A percentile compares a stretch with the other conserved stretches of the same genome.
Evolutionary conservation across 1,284 basidiomycete genomes (phyloP).

Genomic region (Pholiota adiposa): DNA sequence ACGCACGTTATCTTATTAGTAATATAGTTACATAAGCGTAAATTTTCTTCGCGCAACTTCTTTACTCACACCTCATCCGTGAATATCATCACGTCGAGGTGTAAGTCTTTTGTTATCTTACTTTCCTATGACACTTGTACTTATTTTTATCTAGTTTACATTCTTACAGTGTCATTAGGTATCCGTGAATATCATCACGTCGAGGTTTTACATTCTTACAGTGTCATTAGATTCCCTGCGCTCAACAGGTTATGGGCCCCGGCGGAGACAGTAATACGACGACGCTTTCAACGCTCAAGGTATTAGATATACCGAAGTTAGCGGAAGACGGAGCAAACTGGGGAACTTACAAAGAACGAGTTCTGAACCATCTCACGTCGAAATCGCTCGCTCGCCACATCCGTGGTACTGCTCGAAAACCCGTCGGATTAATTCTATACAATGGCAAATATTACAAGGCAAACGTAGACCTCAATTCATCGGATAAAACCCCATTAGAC

Average conservation of each 20-base stretch:
- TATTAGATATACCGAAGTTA: slow-evolving; percentile 29
- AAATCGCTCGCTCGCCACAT: slow-evolving; percentile 31
- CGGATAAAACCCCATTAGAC: slow-evolving; percentile 15
- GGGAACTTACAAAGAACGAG: slow-evolving; percentile 31
- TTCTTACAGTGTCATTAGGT: too few relatives aligned
- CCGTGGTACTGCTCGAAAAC: slow-evolving; percentile 27
- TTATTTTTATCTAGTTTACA: too few relatives aligned
- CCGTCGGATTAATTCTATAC: slow-evolving; percentile 13
- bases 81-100: neutral
- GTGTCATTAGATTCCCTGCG: neutral
- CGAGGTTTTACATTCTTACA: too few relatives aligned
- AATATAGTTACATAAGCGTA: too few relatives aligned
- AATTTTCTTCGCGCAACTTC: too few relatives aligned
- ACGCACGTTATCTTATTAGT: too few relatives aligned
- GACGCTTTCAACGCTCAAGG: neutral
- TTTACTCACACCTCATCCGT: neutral
- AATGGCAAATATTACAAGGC: slow-evolving; percentile 15
- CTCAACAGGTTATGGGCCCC: slow-evolving; percentile 9
- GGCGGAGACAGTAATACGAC: neutral
- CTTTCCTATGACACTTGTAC: too few relatives aligned
- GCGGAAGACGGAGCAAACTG: slow-evolving; percentile 35
- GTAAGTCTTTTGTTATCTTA: too few relatives aligned
- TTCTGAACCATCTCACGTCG: slow-evolving; percentile 23
- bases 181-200: neutral
- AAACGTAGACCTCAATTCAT: neutral